These are phyloP conservation scores for Alternaria sp. DNA, from an alignment of 2,329 filamentous ascomycete genomes.

Conservation along the genomic window DNA sequence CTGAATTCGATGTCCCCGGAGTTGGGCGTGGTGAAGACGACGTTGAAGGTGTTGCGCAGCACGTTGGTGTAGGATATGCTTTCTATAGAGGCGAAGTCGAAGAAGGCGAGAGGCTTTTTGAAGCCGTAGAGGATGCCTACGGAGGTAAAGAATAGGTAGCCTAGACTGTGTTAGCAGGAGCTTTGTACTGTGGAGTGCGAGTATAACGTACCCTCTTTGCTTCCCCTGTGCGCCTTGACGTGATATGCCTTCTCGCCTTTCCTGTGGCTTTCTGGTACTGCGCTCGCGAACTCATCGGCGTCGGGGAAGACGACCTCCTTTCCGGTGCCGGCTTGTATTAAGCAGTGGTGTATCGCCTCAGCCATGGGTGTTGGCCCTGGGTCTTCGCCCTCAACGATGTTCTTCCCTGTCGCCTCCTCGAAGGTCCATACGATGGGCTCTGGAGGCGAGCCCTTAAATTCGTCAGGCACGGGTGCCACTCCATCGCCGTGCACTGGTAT, in stretches of 20 bases:
- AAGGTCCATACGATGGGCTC: conserved; percentile 68
- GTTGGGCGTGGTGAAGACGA: conserved; percentile 60
- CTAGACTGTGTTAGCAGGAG: conserved; percentile 43
- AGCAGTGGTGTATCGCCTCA: conserved; percentile 47
- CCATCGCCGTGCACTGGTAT: conserved; percentile 61
- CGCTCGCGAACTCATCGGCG: conserved; percentile 65
- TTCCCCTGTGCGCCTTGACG: conserved; percentile 68
- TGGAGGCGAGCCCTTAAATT: conserved; percentile 44
- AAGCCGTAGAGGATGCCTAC: conserved; percentile 69
- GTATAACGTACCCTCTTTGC: conserved; percentile 63
- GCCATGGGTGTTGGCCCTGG: conserved; percentile 54
- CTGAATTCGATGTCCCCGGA: conserved; percentile 66
- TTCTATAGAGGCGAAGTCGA: conserved; percentile 64
- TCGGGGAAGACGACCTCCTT: conserved; percentile 60
- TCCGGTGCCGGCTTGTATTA: conserved; percentile 53
- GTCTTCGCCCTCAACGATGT: conserved; percentile 51
- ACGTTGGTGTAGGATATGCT: conserved; percentile 69
- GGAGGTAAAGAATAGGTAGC: conserved; percentile 68
- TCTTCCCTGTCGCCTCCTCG: conserved; percentile 58
- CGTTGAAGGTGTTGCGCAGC: conserved; percentile 69
- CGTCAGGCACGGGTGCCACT: conserved; percentile 53
- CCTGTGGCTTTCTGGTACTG: conserved; percentile 64
- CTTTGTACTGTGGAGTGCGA: neutral
- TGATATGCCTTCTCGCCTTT: conserved; percentile 69
- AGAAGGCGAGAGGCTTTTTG: conserved; percentile 69